phyloP scores from a whole-genome alignment of 139 green algal species.

The Chlorella ohadii region DNA sequence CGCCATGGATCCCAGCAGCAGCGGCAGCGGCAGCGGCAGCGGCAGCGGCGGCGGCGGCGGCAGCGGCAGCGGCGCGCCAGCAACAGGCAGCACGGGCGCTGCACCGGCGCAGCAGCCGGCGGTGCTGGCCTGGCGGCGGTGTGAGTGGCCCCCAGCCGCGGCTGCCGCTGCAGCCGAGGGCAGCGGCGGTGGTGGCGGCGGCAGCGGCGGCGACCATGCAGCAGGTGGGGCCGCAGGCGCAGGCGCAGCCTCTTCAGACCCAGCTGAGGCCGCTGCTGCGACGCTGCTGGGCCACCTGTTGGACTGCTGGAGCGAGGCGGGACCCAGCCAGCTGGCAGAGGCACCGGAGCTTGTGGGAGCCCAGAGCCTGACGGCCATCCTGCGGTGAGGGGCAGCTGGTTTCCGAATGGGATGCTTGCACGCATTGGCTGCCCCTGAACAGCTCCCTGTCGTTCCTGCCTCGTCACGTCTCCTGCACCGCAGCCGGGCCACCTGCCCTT shows the following conservation, averaged over 20 bases:
- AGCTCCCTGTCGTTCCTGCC: no score
- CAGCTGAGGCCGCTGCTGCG: not conserved
- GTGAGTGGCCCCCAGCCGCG: not conserved
- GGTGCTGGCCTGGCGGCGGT: slow-evolving; percentile 20
- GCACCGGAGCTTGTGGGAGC: slow-evolving; percentile 51
- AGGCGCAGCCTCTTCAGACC: not conserved
- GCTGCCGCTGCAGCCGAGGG: not conserved
- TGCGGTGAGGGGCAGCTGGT: not conserved
- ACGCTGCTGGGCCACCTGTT: slow-evolving; percentile 54
- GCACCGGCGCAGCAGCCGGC: not conserved
- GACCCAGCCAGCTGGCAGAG: slow-evolving; percentile 45
- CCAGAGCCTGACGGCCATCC: slow-evolving; percentile 34
- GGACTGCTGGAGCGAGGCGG: slow-evolving; percentile 64
- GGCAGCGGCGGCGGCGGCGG: not conserved
- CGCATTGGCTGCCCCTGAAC: no score
- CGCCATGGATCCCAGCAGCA: not conserved
- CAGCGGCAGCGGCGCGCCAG: not conserved
- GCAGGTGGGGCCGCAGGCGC: not conserved
- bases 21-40: not conserved
- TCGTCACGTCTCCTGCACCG: no score
- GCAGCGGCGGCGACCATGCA: not conserved
- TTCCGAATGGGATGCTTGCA: no score
- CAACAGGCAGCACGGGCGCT: no score
- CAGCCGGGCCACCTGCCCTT: no score
- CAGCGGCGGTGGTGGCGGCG: not conserved